A percentile compares a stretch with the other conserved stretches of the same genome.
These are phyloP conservation scores for Scytalidium lignicola DNA, from an alignment of 2,329 filamentous ascomycete genomes.

Conservation along the genomic window DNA sequence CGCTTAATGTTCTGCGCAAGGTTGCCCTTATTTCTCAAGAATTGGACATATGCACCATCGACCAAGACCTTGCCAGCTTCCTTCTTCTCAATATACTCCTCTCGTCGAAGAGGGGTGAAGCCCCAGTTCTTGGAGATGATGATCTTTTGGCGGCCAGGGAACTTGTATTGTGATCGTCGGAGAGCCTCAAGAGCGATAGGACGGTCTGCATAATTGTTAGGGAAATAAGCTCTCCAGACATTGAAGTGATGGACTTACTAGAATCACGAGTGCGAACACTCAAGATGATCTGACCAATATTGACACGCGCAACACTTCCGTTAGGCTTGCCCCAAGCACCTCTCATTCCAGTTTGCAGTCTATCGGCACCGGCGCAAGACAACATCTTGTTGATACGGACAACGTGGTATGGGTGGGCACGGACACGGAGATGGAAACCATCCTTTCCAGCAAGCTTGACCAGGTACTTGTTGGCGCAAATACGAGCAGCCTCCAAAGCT, in stretches of 20 bases:
- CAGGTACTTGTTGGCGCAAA: constrained; percentile 98
- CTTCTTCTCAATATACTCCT: constrained; percentile 97
- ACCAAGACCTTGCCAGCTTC: constrained; percentile 88
- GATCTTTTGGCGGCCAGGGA: constrained; percentile 99
- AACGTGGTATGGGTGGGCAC: constrained; percentile 99
- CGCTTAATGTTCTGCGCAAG: constrained; percentile 83
- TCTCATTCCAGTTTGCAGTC: constrained; percentile 99
- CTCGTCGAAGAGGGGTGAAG: constrained; percentile 96
- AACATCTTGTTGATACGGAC: constrained; percentile 99
- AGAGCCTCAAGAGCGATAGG: constrained; percentile 95
- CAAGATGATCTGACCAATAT: constrained; percentile 99
- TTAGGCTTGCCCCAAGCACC: constrained; percentile 99
- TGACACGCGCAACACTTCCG: constrained; percentile 98
- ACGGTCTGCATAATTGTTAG: constrained; percentile 56
- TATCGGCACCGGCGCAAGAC: constrained; percentile 99
- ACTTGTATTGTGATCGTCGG: constrained; percentile 99
- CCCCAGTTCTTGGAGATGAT: constrained; percentile 99
- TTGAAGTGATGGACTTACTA: constrained; percentile 47
- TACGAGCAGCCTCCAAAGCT: constrained; percentile 98
- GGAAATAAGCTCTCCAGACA: neutral
- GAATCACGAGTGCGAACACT: constrained; percentile 95
- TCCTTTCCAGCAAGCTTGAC: constrained; percentile 70
- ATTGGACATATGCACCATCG: constrained; percentile 99
- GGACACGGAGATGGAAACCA: constrained; percentile 68
- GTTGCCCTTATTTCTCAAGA: constrained; percentile 89